These are phyloP conservation scores for Colletotrichum kahawae DNA, from an alignment of 2,329 filamentous ascomycete genomes.

Conservation along the genomic window DNA sequence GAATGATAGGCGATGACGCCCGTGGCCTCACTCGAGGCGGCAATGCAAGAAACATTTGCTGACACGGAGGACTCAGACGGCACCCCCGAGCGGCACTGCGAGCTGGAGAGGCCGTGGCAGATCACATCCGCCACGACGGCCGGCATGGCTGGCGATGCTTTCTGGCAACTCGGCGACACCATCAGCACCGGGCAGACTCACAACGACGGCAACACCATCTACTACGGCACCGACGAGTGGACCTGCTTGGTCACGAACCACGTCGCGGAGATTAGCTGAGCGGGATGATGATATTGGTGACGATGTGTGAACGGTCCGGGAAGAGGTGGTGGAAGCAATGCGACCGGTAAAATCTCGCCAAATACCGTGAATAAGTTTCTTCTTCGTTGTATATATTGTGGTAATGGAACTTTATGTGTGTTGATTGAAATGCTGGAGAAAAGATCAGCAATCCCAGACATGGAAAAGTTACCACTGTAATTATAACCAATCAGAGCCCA, in stretches of 20 bases:
- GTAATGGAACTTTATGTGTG: not conserved
- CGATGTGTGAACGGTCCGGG: not conserved
- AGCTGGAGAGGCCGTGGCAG: slow-evolving; percentile 55
- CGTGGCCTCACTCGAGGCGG: not conserved
- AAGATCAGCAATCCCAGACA: not conserved
- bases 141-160: slow-evolving; percentile 40
- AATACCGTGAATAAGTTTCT: not conserved
- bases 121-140: slow-evolving; percentile 31
- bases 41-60: not conserved
- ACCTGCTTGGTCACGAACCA: slow-evolving; percentile 50
- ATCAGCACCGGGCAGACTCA: slow-evolving; percentile 45
- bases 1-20: not conserved
- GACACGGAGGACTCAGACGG: slow-evolving; percentile 25
- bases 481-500: not conserved
- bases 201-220: slow-evolving; percentile 52
- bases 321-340: not conserved
- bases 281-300: not conserved
- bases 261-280: slow-evolving; percentile 28
- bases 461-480: not conserved
- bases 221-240: slow-evolving; percentile 44
- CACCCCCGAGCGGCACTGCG: slow-evolving; percentile 28
- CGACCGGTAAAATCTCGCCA: not conserved
- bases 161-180: slow-evolving; percentile 46
- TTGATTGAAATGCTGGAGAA: not conserved
- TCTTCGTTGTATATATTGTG: slow-evolving; percentile 1